Evolutionary conservation across 176 grass and related monocot genomes (phyloP).

Genomic region (Carex pumila): DNA sequence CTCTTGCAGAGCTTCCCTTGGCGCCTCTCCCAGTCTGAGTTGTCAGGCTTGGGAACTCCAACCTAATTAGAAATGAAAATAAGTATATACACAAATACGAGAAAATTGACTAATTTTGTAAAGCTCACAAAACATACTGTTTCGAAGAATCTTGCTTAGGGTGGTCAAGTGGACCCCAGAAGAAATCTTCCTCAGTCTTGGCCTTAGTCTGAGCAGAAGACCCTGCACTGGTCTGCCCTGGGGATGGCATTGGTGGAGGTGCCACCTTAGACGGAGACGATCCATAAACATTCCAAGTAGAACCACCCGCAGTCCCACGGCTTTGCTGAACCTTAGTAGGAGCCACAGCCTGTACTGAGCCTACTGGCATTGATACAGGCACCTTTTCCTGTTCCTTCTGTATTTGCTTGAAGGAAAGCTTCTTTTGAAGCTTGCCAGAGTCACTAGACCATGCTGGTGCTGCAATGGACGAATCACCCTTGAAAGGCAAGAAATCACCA

Average conservation of each 20-base stretch:
- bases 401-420: constrained; percentile 80
- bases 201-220: constrained; percentile 50
- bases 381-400: constrained; percentile 78
- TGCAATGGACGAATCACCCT: constrained; percentile 52
- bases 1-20: constrained; percentile 31
- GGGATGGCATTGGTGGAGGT: constrained; percentile 13
- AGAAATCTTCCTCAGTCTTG: constrained; percentile 86
- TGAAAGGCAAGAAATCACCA: constrained; percentile 93
- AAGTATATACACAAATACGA: neutral
- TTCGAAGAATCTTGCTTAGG: constrained; percentile 68
- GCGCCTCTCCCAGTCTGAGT: constrained; percentile 37
- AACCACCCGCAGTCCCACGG: constrained; percentile 37
- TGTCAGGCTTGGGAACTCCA: constrained; percentile 50
- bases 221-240: constrained; percentile 44
- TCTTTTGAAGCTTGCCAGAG: constrained; percentile 55
- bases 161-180: constrained; percentile 81
- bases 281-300: constrained; percentile 72
- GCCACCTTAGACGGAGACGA: constrained; percentile 67
- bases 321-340: constrained; percentile 36
- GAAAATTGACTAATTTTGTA: neutral
- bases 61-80: constrained; percentile 38
- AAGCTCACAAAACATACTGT: constrained; percentile 44
- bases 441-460: constrained; percentile 84
- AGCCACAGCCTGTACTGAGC: constrained; percentile 27
- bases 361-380: constrained; percentile 35